Conservation (phyloP, 1,284 basidiomycete species). For the Leccinum proliferum region DNA sequence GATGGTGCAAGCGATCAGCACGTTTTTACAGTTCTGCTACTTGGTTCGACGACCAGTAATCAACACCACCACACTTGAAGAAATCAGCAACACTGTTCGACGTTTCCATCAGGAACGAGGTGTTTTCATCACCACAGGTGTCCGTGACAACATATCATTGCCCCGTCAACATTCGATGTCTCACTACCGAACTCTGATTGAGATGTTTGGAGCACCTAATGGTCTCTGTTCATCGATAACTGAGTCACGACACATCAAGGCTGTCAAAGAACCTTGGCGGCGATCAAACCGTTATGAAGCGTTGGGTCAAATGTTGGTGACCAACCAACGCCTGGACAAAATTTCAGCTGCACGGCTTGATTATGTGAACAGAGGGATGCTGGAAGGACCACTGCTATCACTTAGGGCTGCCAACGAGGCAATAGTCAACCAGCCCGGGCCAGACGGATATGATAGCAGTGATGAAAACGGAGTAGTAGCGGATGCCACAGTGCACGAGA, state of each 20-base stretch:
- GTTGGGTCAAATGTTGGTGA: slow-evolving; percentile 1
- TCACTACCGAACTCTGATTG: neutral
- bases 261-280: slow-evolving; percentile 2
- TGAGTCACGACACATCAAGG: neutral
- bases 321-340: neutral
- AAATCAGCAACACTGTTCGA: neutral
- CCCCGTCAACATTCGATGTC: neutral
- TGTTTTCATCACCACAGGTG: neutral
- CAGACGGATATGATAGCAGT: neutral
- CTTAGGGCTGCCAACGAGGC: neutral
- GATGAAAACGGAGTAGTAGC: neutral
- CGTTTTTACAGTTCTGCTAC: neutral
- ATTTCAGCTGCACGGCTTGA: neutral
- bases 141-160: neutral
- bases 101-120: neutral
- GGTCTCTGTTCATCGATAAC: neutral
- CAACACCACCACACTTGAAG: neutral
- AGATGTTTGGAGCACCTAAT: neutral
- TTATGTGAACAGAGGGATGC: neutral
- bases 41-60: neutral
- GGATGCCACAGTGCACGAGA: neutral
- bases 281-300: neutral
- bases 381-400: neutral
- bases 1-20: neutral
- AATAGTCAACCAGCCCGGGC: neutral